Evolutionary conservation across 495 filamentous ascomycete species (phyloP).

Genomic region (Penicillium lagena): DNA sequence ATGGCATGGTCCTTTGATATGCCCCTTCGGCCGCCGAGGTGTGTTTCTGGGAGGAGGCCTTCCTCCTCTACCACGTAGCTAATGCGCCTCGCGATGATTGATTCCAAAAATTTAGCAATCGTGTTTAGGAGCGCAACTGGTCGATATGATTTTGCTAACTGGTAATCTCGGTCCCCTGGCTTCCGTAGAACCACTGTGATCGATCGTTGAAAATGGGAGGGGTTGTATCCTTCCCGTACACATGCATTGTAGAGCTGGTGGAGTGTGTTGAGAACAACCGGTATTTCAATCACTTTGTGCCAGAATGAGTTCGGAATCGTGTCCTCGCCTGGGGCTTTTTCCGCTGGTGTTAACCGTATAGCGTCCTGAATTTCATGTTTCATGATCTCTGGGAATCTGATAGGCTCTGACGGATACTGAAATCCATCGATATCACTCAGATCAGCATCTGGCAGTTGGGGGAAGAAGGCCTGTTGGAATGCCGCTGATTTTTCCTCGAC

Average conservation of each 20-base stretch:
- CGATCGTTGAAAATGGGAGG: slow-evolving; percentile 11
- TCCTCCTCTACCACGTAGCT: slow-evolving; percentile 12
- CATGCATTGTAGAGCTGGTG: slow-evolving; percentile 1
- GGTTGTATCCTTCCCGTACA: slow-evolving; percentile 2
- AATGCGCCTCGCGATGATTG: slow-evolving; percentile 15
- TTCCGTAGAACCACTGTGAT: slow-evolving; percentile 27
- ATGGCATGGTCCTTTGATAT: slow-evolving; percentile 14
- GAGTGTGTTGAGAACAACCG: neutral
- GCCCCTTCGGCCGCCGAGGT: slow-evolving; percentile 14
- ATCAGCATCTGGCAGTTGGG: slow-evolving; percentile 1
- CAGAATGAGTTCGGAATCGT: slow-evolving; percentile 2
- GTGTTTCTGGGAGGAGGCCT: slow-evolving; percentile 11
- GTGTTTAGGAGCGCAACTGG: slow-evolving; percentile 27
- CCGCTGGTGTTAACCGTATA: neutral
- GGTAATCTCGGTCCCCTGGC: slow-evolving; percentile 17
- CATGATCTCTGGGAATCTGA: neutral
- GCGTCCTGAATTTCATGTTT: slow-evolving; percentile 1
- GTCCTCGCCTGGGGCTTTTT: slow-evolving; percentile 5
- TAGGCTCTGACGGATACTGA: neutral
- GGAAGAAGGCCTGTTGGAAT: neutral
- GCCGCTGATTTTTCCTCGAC: neutral
- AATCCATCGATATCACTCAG: neutral
- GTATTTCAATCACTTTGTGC: slow-evolving; percentile 1
- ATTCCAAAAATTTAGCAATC: slow-evolving; percentile 24
- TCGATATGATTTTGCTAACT: slow-evolving; percentile 16